Base-by-base conservation (phyloP, 208 protist genomes). In the Wallacemonas sp. region DNA sequence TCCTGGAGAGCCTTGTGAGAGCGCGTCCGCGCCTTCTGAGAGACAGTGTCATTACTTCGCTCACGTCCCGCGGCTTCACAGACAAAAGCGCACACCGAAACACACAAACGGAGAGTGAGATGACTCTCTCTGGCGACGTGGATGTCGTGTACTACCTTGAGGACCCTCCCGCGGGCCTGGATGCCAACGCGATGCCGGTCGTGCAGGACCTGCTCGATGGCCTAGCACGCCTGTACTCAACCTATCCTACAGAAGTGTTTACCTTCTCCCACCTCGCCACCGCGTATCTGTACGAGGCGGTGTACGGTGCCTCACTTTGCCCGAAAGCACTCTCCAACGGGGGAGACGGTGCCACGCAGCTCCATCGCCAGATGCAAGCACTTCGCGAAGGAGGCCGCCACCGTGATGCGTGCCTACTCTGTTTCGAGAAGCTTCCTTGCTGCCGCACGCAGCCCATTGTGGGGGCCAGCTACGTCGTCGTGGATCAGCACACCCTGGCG, bases 391-490 rank as follows among this genome's bases (percentile, higher is more conserved):
- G n/a, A n/a, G n/a, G n/a, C n/a, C n/a, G n/a, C 3, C 52, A 41
- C 16, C 52, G 32, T 39, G 52, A 8, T 11, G 29, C 4, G 8
- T 16, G 52, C 14, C 52, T 24, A 5, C 9, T n/a, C n/a, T n/a
- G n/a, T n/a, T n/a, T n/a, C n/a, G n/a, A n/a, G n/a, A n/a, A n/a
- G n/a, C n/a, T 58, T 3, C 52, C 52, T 2, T 5, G 30, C 6
- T 58, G 52, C 19, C 52, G 52, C 30, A 16, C 29, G 4, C 29
- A 29, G 3, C 26, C 38, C n/a, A 16, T 58, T 3, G 5, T 58
- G 16, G 52, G 52, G 3, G 19, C 52, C n/a, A 58, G 52, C 52
- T 58, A 58, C 52, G 52, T 30, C 2, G 52, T 58, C 2, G 12
- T 58, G 30, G 32, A 2, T 9, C 5, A 9, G 34, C 12, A 8